Evolutionary conservation across 192 early-diverging fungal genomes (phyloP), one percentile per base, ranked within the genome.

Genomic region (Gryganskiella cystojenkinii): DNA sequence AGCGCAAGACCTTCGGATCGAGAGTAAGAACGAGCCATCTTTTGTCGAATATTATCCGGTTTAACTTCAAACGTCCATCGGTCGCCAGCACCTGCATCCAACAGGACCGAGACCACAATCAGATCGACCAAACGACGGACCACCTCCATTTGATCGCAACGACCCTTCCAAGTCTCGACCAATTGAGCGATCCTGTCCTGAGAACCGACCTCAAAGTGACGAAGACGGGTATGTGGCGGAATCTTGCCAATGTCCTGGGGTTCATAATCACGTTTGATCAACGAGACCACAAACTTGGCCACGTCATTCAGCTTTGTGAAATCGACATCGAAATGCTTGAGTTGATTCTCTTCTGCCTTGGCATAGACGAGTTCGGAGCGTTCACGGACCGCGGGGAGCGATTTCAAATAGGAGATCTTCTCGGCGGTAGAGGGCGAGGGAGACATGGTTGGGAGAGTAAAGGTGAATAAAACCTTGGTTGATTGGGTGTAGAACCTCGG

Each of bases 51-150:
- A 30, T 64, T 69, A 17, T 74, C 71, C 7, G 50, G 42, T 44
- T 92, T 78, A 30, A 69, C 88, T n/a, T 78, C 70, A 76, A 90
- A 98, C 33, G 70, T 84, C 95, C 95, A 98, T 14, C 74, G 42
- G 64, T 86, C 87, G 4, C 96, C 96, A 0, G 96, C 96, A 0
- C 96, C 96, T 3, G 96, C 96, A 69, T 98, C 96, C 3, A 98
- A 82, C 10, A 98, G 85, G 5, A 98, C 96, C 2, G 93, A 94
- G 0, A 95, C 92, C 22, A 97, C 88, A 59, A 94, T 91, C 55
- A 98, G 79, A 76, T 98, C 96, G 8, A 97, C 73, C 0, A 94
- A 53, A 13, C 95, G 84, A 9, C 94, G 86, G 19, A 88, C 84
- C 15, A 86, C 87, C 71, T 89, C 89, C 5, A 90, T 52, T 2